Conservation (phyloP, 176 grass and related monocot species). For the Canna indica region DNA sequence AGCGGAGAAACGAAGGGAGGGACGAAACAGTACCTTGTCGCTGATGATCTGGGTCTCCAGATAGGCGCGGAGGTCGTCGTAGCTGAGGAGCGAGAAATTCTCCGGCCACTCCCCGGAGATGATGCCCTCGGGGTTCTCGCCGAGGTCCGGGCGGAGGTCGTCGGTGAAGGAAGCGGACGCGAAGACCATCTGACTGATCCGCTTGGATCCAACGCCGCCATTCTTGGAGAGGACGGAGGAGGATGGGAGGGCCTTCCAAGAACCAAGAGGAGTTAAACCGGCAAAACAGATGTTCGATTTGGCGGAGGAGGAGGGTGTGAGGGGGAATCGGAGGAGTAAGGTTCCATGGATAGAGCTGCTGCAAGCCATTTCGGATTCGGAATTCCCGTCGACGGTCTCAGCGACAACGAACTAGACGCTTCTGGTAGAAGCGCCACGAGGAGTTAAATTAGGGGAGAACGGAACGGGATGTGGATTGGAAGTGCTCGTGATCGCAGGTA, state of each 20-base stretch:
- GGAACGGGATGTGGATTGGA: not conserved
- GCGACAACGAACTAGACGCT: not conserved
- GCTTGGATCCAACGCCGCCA: not conserved
- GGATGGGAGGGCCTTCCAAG: not conserved
- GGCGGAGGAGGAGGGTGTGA: not conserved
- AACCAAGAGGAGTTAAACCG: not conserved
- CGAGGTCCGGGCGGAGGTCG: conserved; percentile 45
- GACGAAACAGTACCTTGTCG: not conserved
- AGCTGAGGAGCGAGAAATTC: conserved; percentile 56
- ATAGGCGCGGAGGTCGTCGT: conserved; percentile 56
- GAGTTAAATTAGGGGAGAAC: too few relatives aligned
- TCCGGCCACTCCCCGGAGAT: conserved; percentile 67
- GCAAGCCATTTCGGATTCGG: not conserved
- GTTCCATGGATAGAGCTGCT: not conserved
- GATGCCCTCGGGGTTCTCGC: conserved; percentile 66
- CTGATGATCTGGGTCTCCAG: conserved; percentile 64
- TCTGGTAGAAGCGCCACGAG: not conserved
- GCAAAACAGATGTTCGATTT: not conserved
- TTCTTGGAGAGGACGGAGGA: not conserved
- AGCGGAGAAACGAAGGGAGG: not conserved
- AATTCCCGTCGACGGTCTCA: too few relatives aligned
- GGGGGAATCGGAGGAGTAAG: not conserved
- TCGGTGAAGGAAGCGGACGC: conserved; percentile 23
- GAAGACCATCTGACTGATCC: not conserved
- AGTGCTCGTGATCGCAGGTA: not conserved